Base-by-base conservation (phyloP, 2,329 filamentous ascomycete genomes). In the Grosmannia clavigera region DNA sequence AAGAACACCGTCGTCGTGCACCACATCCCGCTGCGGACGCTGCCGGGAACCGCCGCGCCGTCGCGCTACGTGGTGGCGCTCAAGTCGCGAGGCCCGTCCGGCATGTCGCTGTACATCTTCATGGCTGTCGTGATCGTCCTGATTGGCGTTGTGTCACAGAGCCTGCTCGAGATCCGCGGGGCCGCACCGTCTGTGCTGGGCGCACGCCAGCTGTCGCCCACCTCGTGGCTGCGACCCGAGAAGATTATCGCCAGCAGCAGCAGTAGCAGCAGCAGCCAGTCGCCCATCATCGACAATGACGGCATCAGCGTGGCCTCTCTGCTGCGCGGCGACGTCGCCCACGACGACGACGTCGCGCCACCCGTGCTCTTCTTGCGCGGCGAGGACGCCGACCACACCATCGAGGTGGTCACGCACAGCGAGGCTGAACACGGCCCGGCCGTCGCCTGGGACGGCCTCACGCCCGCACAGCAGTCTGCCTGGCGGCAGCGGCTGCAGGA, bases 1-100 rank as follows among this genome's bases (percentile, higher is more conserved):
- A 86, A 84, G 62, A 92, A 91, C 70, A 88, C 85, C 0, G 83
- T 91, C 50, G 83, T 87, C 35, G 85, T 95, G 31, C 89, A 95
- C 71, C 87, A 83, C 48, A 84, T 96, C 63, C 85, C 89, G 0
- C 79, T 96, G 55, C 76, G 74, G 64, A 76, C 74, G 62, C 40
- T 62, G 60, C 58, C 60, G 66, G 73, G 50, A 9, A 5, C 48
- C 3, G 7, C 35, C 29, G 68, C 60, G n/a, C 73, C 58, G 16
- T 76, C 81, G 11, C 87, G 88, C 63, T 91, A 92, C 69, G 81
- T 91, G 4, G 81, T 92, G 38, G 82, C 81, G 22, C 76, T 81
- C 63, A 75, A 81, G 63, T 80, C 84, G 2, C 76, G 75, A 35
- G 72, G 73, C 1, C 76, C 80, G 27, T 80, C 81, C 3, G 77